Base-by-base conservation (phyloP, 371 early-diverging fungal genomes). In the Globomyces sp. region DNA sequence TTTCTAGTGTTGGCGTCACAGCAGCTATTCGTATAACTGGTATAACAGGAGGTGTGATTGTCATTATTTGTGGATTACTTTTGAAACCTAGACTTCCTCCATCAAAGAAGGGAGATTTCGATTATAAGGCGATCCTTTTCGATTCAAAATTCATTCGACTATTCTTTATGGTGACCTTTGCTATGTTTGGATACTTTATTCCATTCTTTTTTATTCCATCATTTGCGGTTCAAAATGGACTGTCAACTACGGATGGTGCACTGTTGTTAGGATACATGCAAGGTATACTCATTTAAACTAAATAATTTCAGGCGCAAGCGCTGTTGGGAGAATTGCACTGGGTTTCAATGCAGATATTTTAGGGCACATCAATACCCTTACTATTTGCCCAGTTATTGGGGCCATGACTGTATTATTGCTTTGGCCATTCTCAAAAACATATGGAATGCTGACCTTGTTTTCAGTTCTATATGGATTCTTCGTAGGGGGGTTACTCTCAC, bases 311-410 rank as follows among this genome's bases (percentile, higher is more conserved):
- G 80, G 81, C 0, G 83, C 86, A 0, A 87, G 85, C 0, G 88
- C 87, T 0, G 65, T 87, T 4, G 89, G 89, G 2, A 86, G 92
- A 57, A 71, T 91, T 43, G 66, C 80, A 3, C 74, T 85, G 24
- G 92, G 91, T 3, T 72, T 79, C 39, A 68, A 81, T 48, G 77
- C 86, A 10, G 87, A 87, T 50, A 67, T 70, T 2, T 42, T 88
- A 3, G 90, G 90, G 40, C 81, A 81, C 53, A 73, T 87, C 48
- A 80, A 85, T 59, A 75, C 83, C 0, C 75, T 85, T 67, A 72
- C 72, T 11, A 48, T 80, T 0, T 82, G 83, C 57, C 71, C 82
- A 1, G 61, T 77, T 10, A 51, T 80, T 4, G 77, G 85, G 24
- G 74, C 83, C 5, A 61, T 86, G 1, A 76, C 79, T 58, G 71